Percentiles rank a stretch among this genome's conserved stretches.
phyloP scores from a whole-genome alignment of 2,329 filamentous ascomycete genomes.

The Pseudogymnoascus sp. region DNA sequence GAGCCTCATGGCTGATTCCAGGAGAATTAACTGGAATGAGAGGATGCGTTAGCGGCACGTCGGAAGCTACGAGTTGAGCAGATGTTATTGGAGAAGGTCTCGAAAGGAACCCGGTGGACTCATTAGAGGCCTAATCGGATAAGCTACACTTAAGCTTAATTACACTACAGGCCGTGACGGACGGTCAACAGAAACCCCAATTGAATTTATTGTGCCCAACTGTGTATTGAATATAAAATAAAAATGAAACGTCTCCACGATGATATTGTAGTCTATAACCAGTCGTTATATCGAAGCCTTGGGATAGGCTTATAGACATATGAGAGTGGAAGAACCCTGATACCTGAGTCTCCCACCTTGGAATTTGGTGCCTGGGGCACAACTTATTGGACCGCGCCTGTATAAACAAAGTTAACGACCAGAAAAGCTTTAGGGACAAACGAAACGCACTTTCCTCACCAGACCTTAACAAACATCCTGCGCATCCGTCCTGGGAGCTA shows the following conservation, averaged over 20 bases:
- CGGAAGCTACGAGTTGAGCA: neutral
- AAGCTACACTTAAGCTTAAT: slow-evolving; percentile 9
- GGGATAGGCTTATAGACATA: neutral
- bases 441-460: neutral
- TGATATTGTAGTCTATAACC: neutral
- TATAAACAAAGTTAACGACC: slow-evolving; percentile 6
- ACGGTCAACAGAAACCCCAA: neutral
- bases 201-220: neutral
- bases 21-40: neutral
- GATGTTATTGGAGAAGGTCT: slow-evolving; percentile 1
- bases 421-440: slow-evolving; percentile 3
- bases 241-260: neutral
- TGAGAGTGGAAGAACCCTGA: neutral
- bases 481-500: neutral
- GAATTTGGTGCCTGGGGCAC: slow-evolving; percentile 8
- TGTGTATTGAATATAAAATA: neutral
- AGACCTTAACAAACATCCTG: neutral
- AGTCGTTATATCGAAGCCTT: neutral
- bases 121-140: slow-evolving; percentile 4
- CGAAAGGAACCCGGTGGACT: neutral
- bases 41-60: neutral
- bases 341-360: neutral
- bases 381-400: neutral
- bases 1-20: slow-evolving; percentile 1
- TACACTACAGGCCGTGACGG: neutral